Base-by-base conservation (phyloP, 129 eudicot species). In the Chrysanthemum makinoi region DNA sequence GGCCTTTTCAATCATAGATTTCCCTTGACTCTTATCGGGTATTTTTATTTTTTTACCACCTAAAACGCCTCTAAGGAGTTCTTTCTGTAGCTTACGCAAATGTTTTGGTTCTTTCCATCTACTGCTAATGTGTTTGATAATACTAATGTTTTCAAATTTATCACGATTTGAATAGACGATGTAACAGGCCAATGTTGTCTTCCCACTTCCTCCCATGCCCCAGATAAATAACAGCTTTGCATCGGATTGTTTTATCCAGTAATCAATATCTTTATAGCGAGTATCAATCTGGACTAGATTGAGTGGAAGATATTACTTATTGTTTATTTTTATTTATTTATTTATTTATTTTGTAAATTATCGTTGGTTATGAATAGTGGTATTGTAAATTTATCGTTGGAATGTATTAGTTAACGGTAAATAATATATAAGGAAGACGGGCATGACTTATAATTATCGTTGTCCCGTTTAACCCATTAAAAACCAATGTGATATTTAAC, bases 131-230 rank as follows among this genome's bases (percentile, higher is more conserved):
- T 53, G 59, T 53, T 53, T 18, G 17, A 53, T 53, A 6, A 53
- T 53, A 53, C 59, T 13, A 53, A 53, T 53, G 18, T 53, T 53
- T 53, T 53, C 20, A 53, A 53, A 53, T 53, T 53, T n/a, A 53
- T 53, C 6, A 14, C 20, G 17, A 53, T 53, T 53, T 53, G 59
- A 53, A 19, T 53, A 53, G 1, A 53, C 20, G 17, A 53, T 53
- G 59, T 53, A 53, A 12, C 20, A 0, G 20, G 22, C 59, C 59
- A 53, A 53, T 0, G 59, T 53, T n/a, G 59, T 53, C 59, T 53
- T 53, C 19, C 59, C 59, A 53, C 17, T 53, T 14, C 59, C 59
- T 53, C 59, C 59, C 59, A 53, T 53, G 59, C 59, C 59, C 17
- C 24, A 53, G 17, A 53, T 53, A 13, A 53, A 18, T 53, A 53